Conservation (phyloP, 1,139 yeast genomes). For the Sugiyamaella pinicola region DNA sequence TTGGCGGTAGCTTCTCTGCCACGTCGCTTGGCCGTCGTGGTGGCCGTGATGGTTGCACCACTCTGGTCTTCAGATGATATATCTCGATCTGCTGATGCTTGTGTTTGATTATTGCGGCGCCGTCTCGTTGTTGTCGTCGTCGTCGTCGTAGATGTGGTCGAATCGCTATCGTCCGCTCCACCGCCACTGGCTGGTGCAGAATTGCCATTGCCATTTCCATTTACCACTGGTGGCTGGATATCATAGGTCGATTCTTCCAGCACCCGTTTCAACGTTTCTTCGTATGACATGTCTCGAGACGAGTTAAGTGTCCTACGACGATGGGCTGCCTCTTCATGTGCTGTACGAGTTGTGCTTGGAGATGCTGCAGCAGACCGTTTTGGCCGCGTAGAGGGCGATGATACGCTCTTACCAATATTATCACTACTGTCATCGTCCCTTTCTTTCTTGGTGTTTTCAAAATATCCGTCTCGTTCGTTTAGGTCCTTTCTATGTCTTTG, state of each 20-base stretch:
- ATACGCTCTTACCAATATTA: background rate
- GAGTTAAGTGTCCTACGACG: constrained; percentile 42
- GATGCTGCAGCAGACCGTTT: constrained; percentile 6
- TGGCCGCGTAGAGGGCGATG: constrained; percentile 14
- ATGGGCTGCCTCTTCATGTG: constrained; percentile 9
- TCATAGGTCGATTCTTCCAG: constrained; percentile 69
- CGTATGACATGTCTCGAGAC: constrained; percentile 59
- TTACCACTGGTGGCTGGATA: constrained; percentile 24
- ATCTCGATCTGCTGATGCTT: constrained; percentile 4
- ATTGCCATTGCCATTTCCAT: constrained; percentile 10
- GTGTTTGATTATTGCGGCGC: constrained; percentile 4
- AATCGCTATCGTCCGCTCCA: constrained; percentile 12
- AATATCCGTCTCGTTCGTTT: constrained; percentile 16
- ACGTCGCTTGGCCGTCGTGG: constrained; percentile 8
- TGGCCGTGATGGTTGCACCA: constrained; percentile 3
- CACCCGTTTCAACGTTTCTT: constrained; percentile 68
- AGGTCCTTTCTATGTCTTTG: constrained; percentile 17
- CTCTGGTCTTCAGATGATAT: constrained; percentile 18
- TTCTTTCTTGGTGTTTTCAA: constrained; percentile 3
- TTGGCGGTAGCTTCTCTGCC: constrained; percentile 4
- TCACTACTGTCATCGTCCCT: constrained; percentile 1
- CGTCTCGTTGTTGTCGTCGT: constrained; percentile 7
- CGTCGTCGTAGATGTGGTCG: constrained; percentile 9
- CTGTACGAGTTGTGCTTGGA: constrained; percentile 1
- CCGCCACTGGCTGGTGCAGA: no score